Evolutionary conservation across 495 filamentous ascomycete genomes (phyloP).

Genomic region (Pseudoneurospora amorphoporcata): DNA sequence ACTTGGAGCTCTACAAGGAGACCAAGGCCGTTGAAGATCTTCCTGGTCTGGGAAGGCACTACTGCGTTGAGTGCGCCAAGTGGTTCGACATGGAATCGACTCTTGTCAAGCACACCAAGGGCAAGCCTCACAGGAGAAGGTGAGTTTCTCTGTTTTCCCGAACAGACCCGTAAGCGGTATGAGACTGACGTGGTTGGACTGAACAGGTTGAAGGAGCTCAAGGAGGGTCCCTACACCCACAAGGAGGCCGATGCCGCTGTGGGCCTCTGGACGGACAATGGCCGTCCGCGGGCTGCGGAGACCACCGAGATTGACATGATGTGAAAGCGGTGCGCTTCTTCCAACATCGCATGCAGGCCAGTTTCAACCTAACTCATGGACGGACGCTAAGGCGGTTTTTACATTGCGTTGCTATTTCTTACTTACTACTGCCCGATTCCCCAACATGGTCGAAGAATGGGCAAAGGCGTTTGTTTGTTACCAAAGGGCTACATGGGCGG

Average conservation of each 20-base stretch:
- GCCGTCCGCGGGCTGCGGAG: background rate
- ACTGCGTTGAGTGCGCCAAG: conserved; percentile 91
- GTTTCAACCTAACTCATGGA: background rate
- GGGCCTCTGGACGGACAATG: conserved; percentile 2
- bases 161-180: background rate
- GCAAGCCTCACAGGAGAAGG: conserved; percentile 89
- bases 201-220: conserved; percentile 3
- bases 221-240: conserved; percentile 2
- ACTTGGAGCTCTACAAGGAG: conserved; percentile 66
- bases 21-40: conserved; percentile 77
- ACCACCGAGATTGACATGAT: conserved; percentile 2
- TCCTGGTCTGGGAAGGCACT: conserved; percentile 70
- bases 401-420: background rate
- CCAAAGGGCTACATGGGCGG: background rate
- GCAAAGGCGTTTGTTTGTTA: background rate
- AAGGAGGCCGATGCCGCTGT: conserved; percentile 2
- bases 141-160: conserved; percentile 26
- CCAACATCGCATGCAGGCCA: background rate
- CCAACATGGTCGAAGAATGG: background rate
- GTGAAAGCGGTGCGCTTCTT: background rate
- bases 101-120: conserved; percentile 63
- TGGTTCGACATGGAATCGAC: conserved; percentile 86
- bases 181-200: background rate
- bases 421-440: background rate
- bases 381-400: background rate